Base-by-base conservation (phyloP, 2,329 filamentous ascomycete species). In the Cordyceps javanica region DNA sequence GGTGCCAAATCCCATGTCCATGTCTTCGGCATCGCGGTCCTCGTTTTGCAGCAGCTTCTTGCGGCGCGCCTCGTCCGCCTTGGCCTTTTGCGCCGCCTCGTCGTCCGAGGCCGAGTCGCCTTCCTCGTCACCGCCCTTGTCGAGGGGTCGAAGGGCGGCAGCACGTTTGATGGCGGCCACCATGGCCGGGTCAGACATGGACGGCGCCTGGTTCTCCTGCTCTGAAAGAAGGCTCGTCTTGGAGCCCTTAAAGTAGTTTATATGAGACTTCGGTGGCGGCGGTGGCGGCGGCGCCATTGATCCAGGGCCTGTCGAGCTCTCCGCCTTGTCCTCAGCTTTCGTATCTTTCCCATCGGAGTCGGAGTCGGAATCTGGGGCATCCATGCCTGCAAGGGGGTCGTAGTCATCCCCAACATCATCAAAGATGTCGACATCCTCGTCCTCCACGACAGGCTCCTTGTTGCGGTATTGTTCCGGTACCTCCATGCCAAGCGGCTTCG, bases 1-100 rank as follows among this genome's bases (percentile, higher is more conserved):
- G 21, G 86, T 90, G 34, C 94, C 94, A 67, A 99, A 97, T 60
- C 92, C 93, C 78, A 97, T 83, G 67, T 99, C 94, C 74, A 99
- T 82, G 72, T 99, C 93, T 58, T 93, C 86, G 49, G 91, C 85
- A 69, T 97, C 93, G 49, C 92, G 83, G 63, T 89, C 88, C 57
- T 86, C 83, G 60, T 81, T 81, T 64, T 86, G 78, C 6, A 97
- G 77, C 76, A 97, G 88, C 62, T 83, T 87, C 70, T 85, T 87
- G 53, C 87, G 83, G 8, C 88, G 86, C 51, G 86, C 85, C 61
- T 87, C 82, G 60, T 85, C 82, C 2, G 83, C 83, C 64, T 72
- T 75, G 5, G 76, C 76, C 53, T 75, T 75, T 55, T 55, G 52
- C 60, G 73, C 66, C n/a, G 45, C 36, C 25, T 71, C 70, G 36